These are phyloP conservation scores for Beauveria scarabaeidicola DNA, from an alignment of 2,329 filamentous ascomycete species.

Conservation along the genomic window DNA sequence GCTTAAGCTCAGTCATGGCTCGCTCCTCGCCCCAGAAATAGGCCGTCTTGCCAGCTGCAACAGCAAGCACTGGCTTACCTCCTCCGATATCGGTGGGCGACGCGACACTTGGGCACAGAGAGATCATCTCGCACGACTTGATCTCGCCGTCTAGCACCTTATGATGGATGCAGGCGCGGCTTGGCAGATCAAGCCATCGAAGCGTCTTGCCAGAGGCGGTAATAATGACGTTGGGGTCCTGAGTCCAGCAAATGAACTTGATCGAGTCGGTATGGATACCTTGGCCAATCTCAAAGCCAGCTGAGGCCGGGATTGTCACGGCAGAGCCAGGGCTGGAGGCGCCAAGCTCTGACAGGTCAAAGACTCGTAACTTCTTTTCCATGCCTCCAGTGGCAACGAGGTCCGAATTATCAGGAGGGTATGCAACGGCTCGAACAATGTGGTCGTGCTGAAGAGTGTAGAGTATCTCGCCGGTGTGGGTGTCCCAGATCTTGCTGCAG, in stretches of 20 bases:
- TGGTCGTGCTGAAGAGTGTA: slow-evolving; percentile 86
- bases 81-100: slow-evolving; percentile 55
- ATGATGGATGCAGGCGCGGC: slow-evolving; percentile 64
- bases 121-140: slow-evolving; percentile 83
- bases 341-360: slow-evolving; percentile 63
- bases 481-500: slow-evolving; percentile 91
- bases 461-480: slow-evolving; percentile 82
- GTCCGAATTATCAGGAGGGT: slow-evolving; percentile 71
- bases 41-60: slow-evolving; percentile 87
- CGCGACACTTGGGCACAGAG: slow-evolving; percentile 50
- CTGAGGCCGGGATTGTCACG: slow-evolving; percentile 48
- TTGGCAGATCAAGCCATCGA: slow-evolving; percentile 87
- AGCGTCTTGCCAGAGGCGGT: slow-evolving; percentile 89
- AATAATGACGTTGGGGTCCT: slow-evolving; percentile 77
- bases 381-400: slow-evolving; percentile 87
- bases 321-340: slow-evolving; percentile 30
- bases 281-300: slow-evolving; percentile 76
- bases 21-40: slow-evolving; percentile 80
- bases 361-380: slow-evolving; percentile 94
- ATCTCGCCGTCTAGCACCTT: slow-evolving; percentile 76
- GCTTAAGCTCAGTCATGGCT: slow-evolving; percentile 68
- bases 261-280: slow-evolving; percentile 80
- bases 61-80: slow-evolving; percentile 67
- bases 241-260: slow-evolving; percentile 93
- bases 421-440: slow-evolving; percentile 89